These are phyloP conservation scores for Komagataella phaffii DNA, from an alignment of 805 yeast species.

Conservation along the genomic window DNA sequence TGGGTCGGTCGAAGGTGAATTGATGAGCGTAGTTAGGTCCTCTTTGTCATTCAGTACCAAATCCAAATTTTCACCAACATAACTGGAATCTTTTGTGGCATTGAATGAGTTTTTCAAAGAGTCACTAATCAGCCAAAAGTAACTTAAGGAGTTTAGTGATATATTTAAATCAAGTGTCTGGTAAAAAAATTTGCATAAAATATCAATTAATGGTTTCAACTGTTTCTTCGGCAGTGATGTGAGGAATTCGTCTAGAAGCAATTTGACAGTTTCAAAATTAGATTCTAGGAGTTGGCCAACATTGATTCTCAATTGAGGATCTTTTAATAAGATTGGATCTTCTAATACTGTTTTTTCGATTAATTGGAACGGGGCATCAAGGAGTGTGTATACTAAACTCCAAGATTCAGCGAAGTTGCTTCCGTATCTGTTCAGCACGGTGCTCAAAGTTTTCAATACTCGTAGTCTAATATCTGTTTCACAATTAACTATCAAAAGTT, in stretches of 20 bases:
- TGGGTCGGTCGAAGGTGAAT: constrained; percentile 8
- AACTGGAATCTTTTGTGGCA: constrained; percentile 3
- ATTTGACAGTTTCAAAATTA: constrained; percentile 71
- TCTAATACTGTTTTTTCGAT: constrained; percentile 12
- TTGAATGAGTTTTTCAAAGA: constrained; percentile 24
- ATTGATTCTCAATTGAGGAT: constrained; percentile 29
- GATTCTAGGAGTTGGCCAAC: constrained; percentile 40
- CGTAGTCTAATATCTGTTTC: constrained; percentile 59
- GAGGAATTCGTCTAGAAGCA: constrained; percentile 77
- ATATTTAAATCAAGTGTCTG: constrained; percentile 72
- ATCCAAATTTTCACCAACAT: constrained; percentile 3
- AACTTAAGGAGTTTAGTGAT: constrained; percentile 82
- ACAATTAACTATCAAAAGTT: constrained; percentile 33
- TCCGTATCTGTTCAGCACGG: constrained; percentile 71
- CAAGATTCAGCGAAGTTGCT: constrained; percentile 43
- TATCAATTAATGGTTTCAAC: constrained; percentile 52
- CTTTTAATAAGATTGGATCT: constrained; percentile 12
- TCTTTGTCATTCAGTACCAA: constrained; percentile 8
- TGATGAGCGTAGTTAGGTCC: constrained; percentile 11
- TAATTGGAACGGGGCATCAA: constrained; percentile 42
- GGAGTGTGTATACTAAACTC: constrained; percentile 55
- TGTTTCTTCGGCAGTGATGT: constrained; percentile 57
- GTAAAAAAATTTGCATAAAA: constrained; percentile 55
- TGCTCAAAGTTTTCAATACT: constrained; percentile 49
- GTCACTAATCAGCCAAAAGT: constrained; percentile 88